Conservation (phyloP, 208 protist species). For the Leishmania tarentolae region DNA sequence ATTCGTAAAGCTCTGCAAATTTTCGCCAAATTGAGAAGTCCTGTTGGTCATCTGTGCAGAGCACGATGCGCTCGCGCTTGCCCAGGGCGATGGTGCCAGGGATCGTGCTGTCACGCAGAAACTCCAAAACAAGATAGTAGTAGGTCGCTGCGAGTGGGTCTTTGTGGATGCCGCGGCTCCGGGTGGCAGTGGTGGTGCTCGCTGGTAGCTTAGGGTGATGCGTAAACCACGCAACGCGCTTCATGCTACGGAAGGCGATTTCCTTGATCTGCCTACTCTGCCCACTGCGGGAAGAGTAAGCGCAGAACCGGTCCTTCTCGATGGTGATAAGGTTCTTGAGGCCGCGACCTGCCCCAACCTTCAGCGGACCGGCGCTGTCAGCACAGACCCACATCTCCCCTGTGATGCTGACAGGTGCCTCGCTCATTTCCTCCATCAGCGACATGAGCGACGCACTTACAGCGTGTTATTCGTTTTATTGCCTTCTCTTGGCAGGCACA, state of each 20-base stretch:
- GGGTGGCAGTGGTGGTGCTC: not conserved
- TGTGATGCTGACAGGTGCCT: constrained; percentile 68
- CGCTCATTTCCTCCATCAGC: constrained; percentile 38
- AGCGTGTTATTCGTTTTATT: not conserved
- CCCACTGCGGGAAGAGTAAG: constrained; percentile 62
- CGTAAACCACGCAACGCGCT: constrained; percentile 70
- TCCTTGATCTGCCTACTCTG: constrained; percentile 60
- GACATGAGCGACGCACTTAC: constrained; percentile 2
- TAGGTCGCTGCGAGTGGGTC: constrained; percentile 33
- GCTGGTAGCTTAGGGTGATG: constrained; percentile 53
- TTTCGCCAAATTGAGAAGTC: constrained; percentile 83
- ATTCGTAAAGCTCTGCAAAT: constrained; percentile 73
- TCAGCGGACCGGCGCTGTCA: constrained; percentile 60
- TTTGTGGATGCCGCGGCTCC: constrained; percentile 12
- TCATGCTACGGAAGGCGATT: constrained; percentile 78
- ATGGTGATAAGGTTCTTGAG: constrained; percentile 77
- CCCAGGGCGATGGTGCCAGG: constrained; percentile 28
- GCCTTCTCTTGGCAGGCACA: not conserved
- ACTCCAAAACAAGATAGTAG: constrained; percentile 85
- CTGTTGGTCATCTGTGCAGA: constrained; percentile 81
- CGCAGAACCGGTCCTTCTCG: constrained; percentile 64
- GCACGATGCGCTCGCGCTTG: constrained; percentile 75
- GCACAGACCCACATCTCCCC: constrained; percentile 84
- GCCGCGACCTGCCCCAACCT: constrained; percentile 68
- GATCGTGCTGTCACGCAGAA: constrained; percentile 61